These are phyloP conservation scores for Grigorovia transvaalensis DNA, from an alignment of 805 yeast species.

Conservation along the genomic window DNA sequence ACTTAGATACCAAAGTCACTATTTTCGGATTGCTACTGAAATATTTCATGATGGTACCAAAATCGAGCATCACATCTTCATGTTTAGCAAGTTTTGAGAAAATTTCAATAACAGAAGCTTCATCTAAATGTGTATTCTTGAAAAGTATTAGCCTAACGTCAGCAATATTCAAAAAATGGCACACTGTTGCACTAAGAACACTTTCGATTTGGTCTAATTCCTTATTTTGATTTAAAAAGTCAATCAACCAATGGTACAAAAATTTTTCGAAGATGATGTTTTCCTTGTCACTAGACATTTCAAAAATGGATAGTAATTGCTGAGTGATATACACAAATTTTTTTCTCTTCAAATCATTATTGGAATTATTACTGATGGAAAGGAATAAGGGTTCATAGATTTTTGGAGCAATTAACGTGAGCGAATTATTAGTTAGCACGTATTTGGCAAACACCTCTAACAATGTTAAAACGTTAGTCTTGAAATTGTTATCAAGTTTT, in stretches of 20 bases:
- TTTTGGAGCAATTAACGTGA: constrained; percentile 2
- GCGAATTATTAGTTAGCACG: constrained; percentile 7
- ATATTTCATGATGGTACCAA: background rate
- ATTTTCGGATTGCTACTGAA: background rate
- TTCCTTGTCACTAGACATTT: background rate
- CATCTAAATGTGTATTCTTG: background rate
- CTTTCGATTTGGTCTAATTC: background rate
- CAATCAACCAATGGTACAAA: background rate
- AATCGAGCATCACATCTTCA: background rate
- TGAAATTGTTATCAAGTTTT: constrained; percentile 12
- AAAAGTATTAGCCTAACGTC: background rate
- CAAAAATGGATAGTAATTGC: constrained; percentile 1
- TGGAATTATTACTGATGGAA: background rate
- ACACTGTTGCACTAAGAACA: background rate
- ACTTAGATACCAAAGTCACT: background rate
- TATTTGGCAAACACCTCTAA: constrained; percentile 40
- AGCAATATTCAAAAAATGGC: background rate
- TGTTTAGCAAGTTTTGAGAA: background rate
- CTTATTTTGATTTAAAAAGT: background rate
- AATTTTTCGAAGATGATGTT: background rate
- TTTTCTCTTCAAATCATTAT: background rate
- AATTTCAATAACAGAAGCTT: background rate
- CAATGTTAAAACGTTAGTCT: constrained; percentile 28
- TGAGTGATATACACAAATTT: constrained; percentile 2
- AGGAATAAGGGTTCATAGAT: constrained; percentile 4